These are phyloP conservation scores for Phytopythium boreale DNA, from an alignment of 352 stramenopile genomes.

Conservation along the genomic window DNA sequence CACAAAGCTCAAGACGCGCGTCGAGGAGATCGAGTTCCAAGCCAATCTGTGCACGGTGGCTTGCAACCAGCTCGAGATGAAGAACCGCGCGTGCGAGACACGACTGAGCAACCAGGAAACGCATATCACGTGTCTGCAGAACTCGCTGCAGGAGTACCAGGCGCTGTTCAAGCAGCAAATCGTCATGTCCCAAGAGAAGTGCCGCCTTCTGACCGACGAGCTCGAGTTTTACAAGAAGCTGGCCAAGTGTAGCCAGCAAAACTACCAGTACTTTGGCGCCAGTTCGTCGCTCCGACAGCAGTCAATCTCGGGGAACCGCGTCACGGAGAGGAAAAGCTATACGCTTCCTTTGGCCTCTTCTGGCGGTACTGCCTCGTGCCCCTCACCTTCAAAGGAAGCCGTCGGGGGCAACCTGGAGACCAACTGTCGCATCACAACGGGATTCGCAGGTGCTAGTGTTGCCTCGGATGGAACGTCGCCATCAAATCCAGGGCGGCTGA, in stretches of 20 bases:
- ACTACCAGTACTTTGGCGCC: slow-evolving; percentile 19
- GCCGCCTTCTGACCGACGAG: slow-evolving; percentile 66
- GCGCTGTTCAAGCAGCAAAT: slow-evolving; percentile 81
- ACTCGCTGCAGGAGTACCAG: slow-evolving; percentile 77
- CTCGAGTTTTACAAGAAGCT: slow-evolving; percentile 86
- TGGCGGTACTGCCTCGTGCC: background rate
- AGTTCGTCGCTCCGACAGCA: slow-evolving; percentile 1
- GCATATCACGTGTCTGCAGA: slow-evolving; percentile 69
- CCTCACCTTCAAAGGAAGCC: slow-evolving; percentile 4
- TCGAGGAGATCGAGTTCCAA: slow-evolving; percentile 74
- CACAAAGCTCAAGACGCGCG: slow-evolving; percentile 60
- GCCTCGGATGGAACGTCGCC: background rate
- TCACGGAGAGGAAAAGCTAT: background rate
- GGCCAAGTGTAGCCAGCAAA: slow-evolving; percentile 47
- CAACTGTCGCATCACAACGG: background rate
- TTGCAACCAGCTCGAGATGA: slow-evolving; percentile 67
- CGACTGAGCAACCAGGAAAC: slow-evolving; percentile 71
- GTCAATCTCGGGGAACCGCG: background rate
- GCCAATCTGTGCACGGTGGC: slow-evolving; percentile 53
- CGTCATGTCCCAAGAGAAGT: slow-evolving; percentile 80
- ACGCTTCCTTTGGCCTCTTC: background rate
- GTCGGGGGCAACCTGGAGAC: background rate
- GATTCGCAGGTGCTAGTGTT: background rate
- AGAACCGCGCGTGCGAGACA: slow-evolving; percentile 63
- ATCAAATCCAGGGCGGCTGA: background rate